phyloP scores from a whole-genome alignment of 768 basidiomycete genomes.

The Chiua virens region DNA sequence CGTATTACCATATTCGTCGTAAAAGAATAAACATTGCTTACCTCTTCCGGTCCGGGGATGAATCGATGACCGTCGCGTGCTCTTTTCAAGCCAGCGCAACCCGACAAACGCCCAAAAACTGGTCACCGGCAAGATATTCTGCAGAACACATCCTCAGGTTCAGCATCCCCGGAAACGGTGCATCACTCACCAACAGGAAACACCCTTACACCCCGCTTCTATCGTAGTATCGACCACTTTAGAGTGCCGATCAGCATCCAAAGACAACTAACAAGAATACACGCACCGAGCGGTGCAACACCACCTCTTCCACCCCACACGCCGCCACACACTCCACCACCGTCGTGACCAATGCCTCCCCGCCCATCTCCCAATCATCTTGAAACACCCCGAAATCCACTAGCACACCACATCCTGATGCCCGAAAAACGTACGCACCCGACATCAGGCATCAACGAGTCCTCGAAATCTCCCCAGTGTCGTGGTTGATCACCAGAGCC shows the following conservation, averaged over 20 bases:
- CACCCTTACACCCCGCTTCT: constrained; percentile 43
- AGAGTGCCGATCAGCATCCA: constrained; percentile 31
- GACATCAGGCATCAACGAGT: constrained; percentile 69
- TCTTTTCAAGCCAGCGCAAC: constrained; percentile 47
- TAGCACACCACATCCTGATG: constrained; percentile 56
- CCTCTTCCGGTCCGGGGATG: no score
- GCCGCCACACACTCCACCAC: constrained; percentile 55
- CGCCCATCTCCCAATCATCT: constrained; percentile 52
- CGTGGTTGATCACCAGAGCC: constrained; percentile 22
- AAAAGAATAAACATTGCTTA: constrained; percentile 18
- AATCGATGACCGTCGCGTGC: constrained; percentile 37
- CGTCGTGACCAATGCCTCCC: constrained; percentile 57
- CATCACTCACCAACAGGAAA: no score
- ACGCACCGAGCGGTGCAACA: constrained; percentile 50
- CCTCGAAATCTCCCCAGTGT: constrained; percentile 53
- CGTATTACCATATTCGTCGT: background rate
- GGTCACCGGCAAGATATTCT: constrained; percentile 70
- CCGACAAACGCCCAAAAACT: constrained; percentile 56
- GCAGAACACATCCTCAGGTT: constrained; percentile 23
- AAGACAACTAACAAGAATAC: background rate
- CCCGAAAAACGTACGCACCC: constrained; percentile 59
- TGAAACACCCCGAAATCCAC: constrained; percentile 58
- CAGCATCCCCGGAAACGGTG: no score
- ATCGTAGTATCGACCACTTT: constrained; percentile 52
- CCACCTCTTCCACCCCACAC: constrained; percentile 52